A percentile compares a stretch with the other conserved stretches of the same genome.
Conservation (phyloP, 495 filamentous ascomycete species). For the Penicillium paxilli region DNA sequence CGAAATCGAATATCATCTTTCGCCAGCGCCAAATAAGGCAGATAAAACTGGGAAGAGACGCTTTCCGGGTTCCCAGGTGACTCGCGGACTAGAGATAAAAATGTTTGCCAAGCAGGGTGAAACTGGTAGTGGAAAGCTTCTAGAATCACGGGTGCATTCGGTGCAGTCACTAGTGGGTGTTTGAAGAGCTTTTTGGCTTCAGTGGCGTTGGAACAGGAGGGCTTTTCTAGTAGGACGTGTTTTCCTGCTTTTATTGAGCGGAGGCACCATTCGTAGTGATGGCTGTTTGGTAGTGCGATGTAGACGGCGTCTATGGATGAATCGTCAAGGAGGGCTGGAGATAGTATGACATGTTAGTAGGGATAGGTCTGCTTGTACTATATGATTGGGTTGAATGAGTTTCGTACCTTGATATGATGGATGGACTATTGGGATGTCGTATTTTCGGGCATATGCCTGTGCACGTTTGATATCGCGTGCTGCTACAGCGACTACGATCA, state of each 20-base stretch:
- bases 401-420: conserved; percentile 43
- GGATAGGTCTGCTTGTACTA: too few species aligned
- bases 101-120: conserved; percentile 53
- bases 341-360: neutral
- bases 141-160: conserved; percentile 45
- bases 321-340: conserved; percentile 39
- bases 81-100: conserved; percentile 43
- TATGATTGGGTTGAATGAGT: too few species aligned
- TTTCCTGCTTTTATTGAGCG: conserved; percentile 40
- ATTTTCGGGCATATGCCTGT: conserved; percentile 54
- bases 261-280: conserved; percentile 49
- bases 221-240: conserved; percentile 53
- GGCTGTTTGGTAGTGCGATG: conserved; percentile 50
- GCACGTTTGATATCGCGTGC: conserved; percentile 56
- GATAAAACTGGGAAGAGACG: conserved; percentile 10
- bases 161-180: conserved; percentile 25
- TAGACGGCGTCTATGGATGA: conserved; percentile 44
- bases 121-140: conserved; percentile 62
- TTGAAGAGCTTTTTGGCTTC: conserved; percentile 41
- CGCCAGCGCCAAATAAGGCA: conserved; percentile 8
- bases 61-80: conserved; percentile 10
- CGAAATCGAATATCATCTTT: conserved; percentile 54
- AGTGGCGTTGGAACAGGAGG: conserved; percentile 36
- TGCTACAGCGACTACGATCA: conserved; percentile 58
- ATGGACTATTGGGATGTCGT: conserved; percentile 56